These are phyloP conservation scores for Leccinum aurantiacum DNA, from an alignment of 768 basidiomycete species.

Conservation along the genomic window DNA sequence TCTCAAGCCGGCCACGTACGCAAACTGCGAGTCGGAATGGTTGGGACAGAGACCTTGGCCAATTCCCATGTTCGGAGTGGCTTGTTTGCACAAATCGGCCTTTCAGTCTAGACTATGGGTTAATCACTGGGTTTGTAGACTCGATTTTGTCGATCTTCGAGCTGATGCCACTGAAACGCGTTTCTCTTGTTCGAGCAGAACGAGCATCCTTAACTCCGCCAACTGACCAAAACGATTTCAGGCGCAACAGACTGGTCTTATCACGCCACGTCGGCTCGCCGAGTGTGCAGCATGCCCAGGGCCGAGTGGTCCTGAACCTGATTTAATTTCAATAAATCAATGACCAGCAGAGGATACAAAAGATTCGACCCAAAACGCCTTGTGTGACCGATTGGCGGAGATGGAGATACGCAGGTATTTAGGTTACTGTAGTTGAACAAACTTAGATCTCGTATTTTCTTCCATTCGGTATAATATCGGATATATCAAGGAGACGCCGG, in stretches of 20 bases:
- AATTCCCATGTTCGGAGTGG: constrained; percentile 4
- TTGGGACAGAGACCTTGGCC: not conserved
- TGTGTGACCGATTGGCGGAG: not conserved
- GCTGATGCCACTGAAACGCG: constrained; percentile 9
- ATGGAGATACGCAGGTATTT: not conserved
- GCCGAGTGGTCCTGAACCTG: not conserved
- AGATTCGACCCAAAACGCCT: not conserved
- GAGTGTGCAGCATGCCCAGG: not conserved
- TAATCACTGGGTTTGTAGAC: not conserved
- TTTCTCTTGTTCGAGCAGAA: not conserved
- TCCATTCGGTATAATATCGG: not conserved
- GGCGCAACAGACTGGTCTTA: not conserved
- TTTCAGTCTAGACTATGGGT: not conserved
- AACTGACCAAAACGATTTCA: not conserved
- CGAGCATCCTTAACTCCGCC: constrained; percentile 7
- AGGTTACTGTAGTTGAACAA: not conserved
- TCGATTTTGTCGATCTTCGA: not conserved
- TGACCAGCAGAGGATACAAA: not conserved
- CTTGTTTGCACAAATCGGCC: not conserved
- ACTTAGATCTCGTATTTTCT: not conserved
- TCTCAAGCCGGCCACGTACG: constrained; percentile 13
- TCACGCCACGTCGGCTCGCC: not conserved
- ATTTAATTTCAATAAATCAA: not conserved
- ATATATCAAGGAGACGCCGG: constrained; percentile 17
- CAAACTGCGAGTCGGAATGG: not conserved